Conservation (phyloP, 2,329 filamentous ascomycete species). For the Sporothrix euskadiensis region DNA sequence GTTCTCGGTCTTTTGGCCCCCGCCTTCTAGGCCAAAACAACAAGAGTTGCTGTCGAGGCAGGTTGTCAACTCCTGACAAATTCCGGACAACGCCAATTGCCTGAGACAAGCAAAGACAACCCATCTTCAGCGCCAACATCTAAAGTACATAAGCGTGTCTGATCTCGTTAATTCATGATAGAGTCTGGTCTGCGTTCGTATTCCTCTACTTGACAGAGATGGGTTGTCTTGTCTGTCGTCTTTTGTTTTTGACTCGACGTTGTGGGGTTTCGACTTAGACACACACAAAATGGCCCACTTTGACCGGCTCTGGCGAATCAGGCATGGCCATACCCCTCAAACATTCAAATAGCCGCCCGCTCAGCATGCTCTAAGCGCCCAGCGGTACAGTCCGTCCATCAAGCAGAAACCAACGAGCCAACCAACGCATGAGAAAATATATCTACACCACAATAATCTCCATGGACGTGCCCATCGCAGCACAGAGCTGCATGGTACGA, state of each 20-base stretch:
- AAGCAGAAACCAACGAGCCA: slow-evolving; percentile 6
- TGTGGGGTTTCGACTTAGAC: not conserved
- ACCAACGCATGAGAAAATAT: not conserved
- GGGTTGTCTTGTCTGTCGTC: not conserved
- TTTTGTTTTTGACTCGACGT: not conserved
- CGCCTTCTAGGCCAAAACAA: not conserved
- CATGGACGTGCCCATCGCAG: not conserved
- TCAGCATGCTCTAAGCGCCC: slow-evolving; percentile 23
- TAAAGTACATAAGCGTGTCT: not conserved
- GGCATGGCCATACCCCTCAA: not conserved
- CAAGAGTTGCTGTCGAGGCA: not conserved
- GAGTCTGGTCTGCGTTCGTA: not conserved
- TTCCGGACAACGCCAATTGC: not conserved
- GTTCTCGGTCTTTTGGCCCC: slow-evolving; percentile 8
- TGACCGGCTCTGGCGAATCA: slow-evolving; percentile 1
- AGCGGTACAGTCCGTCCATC: slow-evolving; percentile 11
- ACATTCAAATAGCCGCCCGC: slow-evolving; percentile 24
- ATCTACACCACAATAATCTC: not conserved
- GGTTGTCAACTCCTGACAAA: slow-evolving; percentile 7
- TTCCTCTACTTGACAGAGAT: not conserved
- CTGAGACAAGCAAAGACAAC: not conserved
- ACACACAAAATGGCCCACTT: not conserved
- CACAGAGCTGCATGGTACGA: not conserved
- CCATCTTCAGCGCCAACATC: not conserved
- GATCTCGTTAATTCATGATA: not conserved